Base-by-base conservation (phyloP, 345 rosid species). In the Cardamine chenopodiifolia region DNA sequence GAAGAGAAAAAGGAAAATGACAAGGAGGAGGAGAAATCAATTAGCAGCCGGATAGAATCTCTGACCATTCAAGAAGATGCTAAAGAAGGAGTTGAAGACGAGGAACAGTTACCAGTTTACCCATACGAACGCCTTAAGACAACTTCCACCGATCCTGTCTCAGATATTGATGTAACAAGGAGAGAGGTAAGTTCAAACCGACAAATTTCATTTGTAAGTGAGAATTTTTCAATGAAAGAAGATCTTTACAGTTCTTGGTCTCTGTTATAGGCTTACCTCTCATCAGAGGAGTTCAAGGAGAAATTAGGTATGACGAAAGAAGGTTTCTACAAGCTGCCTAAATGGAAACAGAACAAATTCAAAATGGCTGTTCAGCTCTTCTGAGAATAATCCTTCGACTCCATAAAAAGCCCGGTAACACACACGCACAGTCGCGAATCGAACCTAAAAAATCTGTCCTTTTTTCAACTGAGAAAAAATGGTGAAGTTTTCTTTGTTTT, bases 261-360 rank as follows among this genome's bases (percentile, higher is more conserved):
- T 55, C 15, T 32, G 17, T 15, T 68, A 85, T 84, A 96, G 99
- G 89, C 93, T n/a, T 96, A 92, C 79, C 86, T 96, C 45, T 89
- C 99, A 60, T 47, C 86, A 1, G 88, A 72, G 23, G 99, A 90
- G 82, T 96, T 96, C 84, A 87, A 79, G 72, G 98, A 92, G 88
- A 90, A 89, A 77, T 90, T 96, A 5, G 97, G 96, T 65, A 90
- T 90, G 99, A 12, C 84, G 23, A 96, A 88, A 73, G 87, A 82
- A 74, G 96, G 85, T 31, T 96, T 96, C 88, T 78, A 83, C 78
- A 89, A 90, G 89, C 81, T 92, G 78, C 93, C 99, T 0, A 96
- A 92, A 81, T 96, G 99, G 99, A 96, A 93, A 79, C 98, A 92
- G 71, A 96, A 92, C 93, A 96, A 96, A 84, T 94, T 87, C 77